phyloP scores from a whole-genome alignment of 371 early-diverging fungal species.

The Lichtheimia corymbifera region DNA sequence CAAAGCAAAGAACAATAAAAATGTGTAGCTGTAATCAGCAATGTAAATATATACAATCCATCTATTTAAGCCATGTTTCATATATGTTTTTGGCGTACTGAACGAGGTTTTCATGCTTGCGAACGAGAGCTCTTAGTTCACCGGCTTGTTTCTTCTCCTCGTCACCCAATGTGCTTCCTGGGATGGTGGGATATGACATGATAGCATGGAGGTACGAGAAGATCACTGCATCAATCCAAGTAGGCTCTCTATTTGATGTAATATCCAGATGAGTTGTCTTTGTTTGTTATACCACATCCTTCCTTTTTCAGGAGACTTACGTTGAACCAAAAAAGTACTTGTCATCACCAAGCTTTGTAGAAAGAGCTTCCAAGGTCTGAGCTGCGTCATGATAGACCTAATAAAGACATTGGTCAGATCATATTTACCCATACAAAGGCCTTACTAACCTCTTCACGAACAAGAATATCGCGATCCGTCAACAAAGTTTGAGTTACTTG shows the following conservation, averaged over 20 bases:
- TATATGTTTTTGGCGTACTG: constrained; percentile 48
- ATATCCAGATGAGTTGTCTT: background rate
- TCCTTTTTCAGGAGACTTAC: constrained; percentile 26
- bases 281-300: background rate
- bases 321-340: constrained; percentile 54
- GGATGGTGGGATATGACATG: constrained; percentile 37
- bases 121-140: constrained; percentile 45
- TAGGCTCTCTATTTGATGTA: constrained; percentile 42
- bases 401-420: background rate
- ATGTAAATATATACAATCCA: background rate
- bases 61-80: constrained; percentile 29
- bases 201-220: constrained; percentile 65
- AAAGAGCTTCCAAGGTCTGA: constrained; percentile 56
- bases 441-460: constrained; percentile 48
- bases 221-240: constrained; percentile 57
- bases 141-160: constrained; percentile 45
- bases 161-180: constrained; percentile 25
- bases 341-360: constrained; percentile 52
- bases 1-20: constrained; percentile 7
- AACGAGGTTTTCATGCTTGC: constrained; percentile 57
- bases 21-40: constrained; percentile 5
- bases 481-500: constrained; percentile 33
- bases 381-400: constrained; percentile 64
- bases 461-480: constrained; percentile 43
- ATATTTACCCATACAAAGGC: background rate